Evolutionary conservation across 495 filamentous ascomycete genomes (phyloP), one percentile per base, ranked within the genome.

Genomic region (Talaromyces adpressus): DNA sequence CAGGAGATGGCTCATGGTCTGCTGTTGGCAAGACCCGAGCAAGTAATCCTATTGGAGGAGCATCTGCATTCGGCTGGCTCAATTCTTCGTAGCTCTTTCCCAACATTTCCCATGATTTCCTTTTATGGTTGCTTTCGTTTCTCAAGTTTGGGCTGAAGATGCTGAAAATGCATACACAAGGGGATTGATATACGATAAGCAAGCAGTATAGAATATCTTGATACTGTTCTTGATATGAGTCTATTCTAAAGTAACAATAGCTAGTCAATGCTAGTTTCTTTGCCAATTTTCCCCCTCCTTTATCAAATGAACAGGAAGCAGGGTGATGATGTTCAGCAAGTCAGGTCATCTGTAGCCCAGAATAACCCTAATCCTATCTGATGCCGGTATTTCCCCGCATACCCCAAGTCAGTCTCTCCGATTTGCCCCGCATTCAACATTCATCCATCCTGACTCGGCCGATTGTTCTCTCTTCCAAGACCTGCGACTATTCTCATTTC

Each of bases 61-160:
- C 90, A n/a, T 93, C 91, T 25, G 94, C 94, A 14, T 98, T 98
- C 79, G 84, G 89, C n/a, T 98, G 93, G 92, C 85, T 97, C 75
- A 88, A 87, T 67, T 69, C 77, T 30, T 58, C 56, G 30, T 58
- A 36, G 6, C 62, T 68, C 11, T 66, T 69, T 47, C 18, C 9
- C 18, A 49, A 12, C 22, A 2, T 56, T 22, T 9, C 30, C 6
- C 27, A 16, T 27, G 22, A 11, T 29, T 56, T 7, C n/a, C 23
- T 56, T 29, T 56, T 56, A 49, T 49, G 45, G 45, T 20, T 7
- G 45, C n/a, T 49, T 49, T 49, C 27, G 6, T 7, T 49, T 49
- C 45, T 20, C 18, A 49, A 45, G 39, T 45, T 20, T 18, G n/a
- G 45, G 45, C 45, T 49, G 45, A 18, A 45, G 16, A 7, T 49